phyloP scores from a whole-genome alignment of 169 alveolate genomes.

The Eimeria tenella region DNA sequence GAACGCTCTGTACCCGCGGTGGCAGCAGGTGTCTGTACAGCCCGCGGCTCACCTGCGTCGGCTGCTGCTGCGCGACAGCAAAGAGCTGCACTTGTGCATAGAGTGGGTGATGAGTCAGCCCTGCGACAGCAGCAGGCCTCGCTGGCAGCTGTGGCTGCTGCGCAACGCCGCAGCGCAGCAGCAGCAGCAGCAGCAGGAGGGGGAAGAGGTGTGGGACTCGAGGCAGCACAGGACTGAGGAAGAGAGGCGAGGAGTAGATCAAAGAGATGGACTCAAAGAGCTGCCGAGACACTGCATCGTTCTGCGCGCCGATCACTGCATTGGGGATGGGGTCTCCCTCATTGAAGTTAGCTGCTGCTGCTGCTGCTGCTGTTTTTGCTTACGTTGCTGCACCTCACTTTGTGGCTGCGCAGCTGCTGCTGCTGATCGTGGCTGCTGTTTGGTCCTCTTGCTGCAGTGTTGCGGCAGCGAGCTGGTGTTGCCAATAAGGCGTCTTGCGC shows the following conservation, averaged over 20 bases:
- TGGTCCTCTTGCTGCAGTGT: background rate
- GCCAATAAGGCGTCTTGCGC: background rate
- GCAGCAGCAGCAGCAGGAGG: constrained; percentile 12
- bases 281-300: constrained; percentile 11
- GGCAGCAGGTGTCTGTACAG: constrained; percentile 35
- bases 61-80: constrained; percentile 8
- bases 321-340: constrained; percentile 1
- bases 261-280: background rate
- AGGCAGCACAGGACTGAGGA: background rate
- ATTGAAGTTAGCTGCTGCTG: constrained; percentile 3
- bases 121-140: background rate
- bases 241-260: background rate
- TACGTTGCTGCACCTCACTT: background rate
- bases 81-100: background rate
- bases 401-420: background rate
- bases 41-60: constrained; percentile 15
- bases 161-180: background rate
- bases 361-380: background rate
- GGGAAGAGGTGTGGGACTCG: background rate
- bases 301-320: background rate
- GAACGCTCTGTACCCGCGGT: background rate
- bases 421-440: background rate
- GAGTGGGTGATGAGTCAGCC: constrained; percentile 33
- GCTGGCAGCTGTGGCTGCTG: constrained; percentile 19
- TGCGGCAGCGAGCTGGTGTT: background rate